Conservation (phyloP, 345 rosid species). For the Limnanthes douglasii region DNA sequence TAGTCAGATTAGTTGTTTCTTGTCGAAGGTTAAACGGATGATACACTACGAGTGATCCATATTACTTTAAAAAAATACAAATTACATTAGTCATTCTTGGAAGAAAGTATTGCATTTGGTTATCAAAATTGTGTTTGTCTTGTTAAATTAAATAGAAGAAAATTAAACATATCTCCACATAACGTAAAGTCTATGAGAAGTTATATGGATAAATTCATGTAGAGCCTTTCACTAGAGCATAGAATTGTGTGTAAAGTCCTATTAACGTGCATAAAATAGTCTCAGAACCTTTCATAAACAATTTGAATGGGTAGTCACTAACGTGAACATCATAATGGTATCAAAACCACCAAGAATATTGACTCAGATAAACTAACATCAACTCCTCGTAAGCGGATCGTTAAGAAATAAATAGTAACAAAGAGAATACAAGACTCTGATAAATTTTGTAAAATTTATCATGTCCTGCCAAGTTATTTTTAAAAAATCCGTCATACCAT, state of each 20-base stretch:
- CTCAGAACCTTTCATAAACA: too few relatives aligned
- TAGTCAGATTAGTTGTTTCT: too few relatives aligned
- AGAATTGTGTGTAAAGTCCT: too few relatives aligned
- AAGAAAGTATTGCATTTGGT: constrained; percentile 64
- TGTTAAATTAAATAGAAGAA: constrained; percentile 90
- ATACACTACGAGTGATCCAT: constrained; percentile 11
- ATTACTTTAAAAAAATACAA: constrained; percentile 39
- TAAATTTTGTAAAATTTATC: too few relatives aligned
- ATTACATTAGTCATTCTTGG: constrained; percentile 79
- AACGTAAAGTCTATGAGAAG: constrained; percentile 58
- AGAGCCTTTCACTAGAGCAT: constrained; percentile 7
- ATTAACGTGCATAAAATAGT: too few relatives aligned
- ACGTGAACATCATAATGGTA: constrained; percentile 25
- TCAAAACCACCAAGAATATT: constrained; percentile 20
- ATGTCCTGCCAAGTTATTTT: too few relatives aligned
- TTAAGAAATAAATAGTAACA: constrained; percentile 21
- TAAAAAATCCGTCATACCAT: too few relatives aligned
- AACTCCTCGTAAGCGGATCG: constrained; percentile 10
- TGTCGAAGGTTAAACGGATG: constrained; percentile 1
- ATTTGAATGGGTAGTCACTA: constrained; percentile 19
- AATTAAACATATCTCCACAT: constrained; percentile 50
- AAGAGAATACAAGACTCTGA: constrained; percentile 25
- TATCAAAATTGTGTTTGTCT: constrained; percentile 54
- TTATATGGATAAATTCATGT: constrained; percentile 82
- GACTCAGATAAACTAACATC: constrained; percentile 19